Conservation (phyloP, 148 eudicot species). For the Arbutus unedo region DNA sequence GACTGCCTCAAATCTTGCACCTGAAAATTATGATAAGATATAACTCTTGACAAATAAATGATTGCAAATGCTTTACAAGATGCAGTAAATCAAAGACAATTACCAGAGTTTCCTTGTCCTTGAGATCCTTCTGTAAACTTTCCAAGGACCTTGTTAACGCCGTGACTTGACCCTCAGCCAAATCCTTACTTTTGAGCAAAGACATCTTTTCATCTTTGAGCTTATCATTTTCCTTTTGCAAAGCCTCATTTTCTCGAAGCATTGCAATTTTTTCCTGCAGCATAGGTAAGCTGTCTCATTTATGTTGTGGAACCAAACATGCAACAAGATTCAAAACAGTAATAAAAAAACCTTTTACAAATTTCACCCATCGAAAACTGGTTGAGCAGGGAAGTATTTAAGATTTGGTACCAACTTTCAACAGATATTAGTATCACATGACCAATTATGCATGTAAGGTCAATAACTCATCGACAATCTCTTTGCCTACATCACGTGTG, state of each 20-base stretch:
- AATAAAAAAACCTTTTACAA: neutral
- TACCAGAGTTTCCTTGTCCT: slow-evolving; percentile 77
- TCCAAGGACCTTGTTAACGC: slow-evolving; percentile 72
- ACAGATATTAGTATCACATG: neutral
- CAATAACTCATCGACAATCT: slow-evolving; percentile 12
- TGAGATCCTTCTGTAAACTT: slow-evolving; percentile 69
- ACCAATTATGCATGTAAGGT: neutral
- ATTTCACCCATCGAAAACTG: neutral
- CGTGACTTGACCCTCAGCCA: slow-evolving; percentile 67
- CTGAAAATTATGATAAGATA: slow-evolving; percentile 34
- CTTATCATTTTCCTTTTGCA: slow-evolving; percentile 58
- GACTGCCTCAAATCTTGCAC: slow-evolving; percentile 71
- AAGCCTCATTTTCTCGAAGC: slow-evolving; percentile 69
- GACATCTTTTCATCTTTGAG: slow-evolving; percentile 46
- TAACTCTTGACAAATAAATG: neutral
- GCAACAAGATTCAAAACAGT: slow-evolving; percentile 10
- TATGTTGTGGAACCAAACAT: slow-evolving; percentile 11
- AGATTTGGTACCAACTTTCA: neutral
- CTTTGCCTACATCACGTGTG: slow-evolving; percentile 17
- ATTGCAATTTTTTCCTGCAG: slow-evolving; percentile 88
- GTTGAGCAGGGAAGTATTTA: neutral
- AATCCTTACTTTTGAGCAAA: slow-evolving; percentile 64
- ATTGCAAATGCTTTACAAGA: neutral
- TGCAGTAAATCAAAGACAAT: neutral
- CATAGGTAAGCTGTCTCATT: slow-evolving; percentile 16